A percentile compares a stretch with the other conserved stretches of the same genome.
phyloP scores from a whole-genome alignment of 2,329 filamentous ascomycete species.

The Pseudogymnoascus destructans region DNA sequence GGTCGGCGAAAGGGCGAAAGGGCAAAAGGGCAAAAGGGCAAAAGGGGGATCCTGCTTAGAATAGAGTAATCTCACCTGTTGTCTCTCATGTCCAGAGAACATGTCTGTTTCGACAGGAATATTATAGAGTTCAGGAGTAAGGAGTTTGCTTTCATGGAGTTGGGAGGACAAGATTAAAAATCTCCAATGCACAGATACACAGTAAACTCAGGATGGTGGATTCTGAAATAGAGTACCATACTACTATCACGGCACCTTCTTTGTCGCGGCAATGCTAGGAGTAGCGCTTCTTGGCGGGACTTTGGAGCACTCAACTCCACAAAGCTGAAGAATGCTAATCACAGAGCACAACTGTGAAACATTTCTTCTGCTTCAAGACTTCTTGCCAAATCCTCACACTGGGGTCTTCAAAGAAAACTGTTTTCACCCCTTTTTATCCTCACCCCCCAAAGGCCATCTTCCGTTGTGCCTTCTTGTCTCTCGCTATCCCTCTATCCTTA shows the following conservation, averaged over 20 bases:
- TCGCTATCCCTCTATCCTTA: neutral
- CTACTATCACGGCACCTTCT: neutral
- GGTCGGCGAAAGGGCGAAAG: neutral
- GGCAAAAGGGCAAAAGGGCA: neutral
- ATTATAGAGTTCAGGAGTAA: neutral
- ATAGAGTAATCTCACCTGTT: neutral
- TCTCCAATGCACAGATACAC: neutral
- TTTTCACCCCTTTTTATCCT: neutral
- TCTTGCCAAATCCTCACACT: neutral
- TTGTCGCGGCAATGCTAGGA: conserved; percentile 5
- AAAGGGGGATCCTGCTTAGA: neutral
- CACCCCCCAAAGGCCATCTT: neutral
- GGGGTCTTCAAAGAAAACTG: neutral
- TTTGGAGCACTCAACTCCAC: conserved; percentile 3
- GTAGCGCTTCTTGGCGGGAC: conserved; percentile 3
- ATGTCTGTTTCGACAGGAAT: neutral
- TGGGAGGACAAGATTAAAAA: neutral
- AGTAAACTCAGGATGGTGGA: neutral
- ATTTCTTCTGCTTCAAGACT: conserved; percentile 9
- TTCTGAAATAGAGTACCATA: neutral
- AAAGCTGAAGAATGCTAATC: neutral
- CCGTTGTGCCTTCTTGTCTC: neutral
- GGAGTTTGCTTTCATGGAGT: neutral
- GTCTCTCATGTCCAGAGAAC: neutral
- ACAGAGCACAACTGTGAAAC: conserved; percentile 9